Evolutionary conservation across 345 rosid species (phyloP).

Genomic region (Rhodamnia argentea): DNA sequence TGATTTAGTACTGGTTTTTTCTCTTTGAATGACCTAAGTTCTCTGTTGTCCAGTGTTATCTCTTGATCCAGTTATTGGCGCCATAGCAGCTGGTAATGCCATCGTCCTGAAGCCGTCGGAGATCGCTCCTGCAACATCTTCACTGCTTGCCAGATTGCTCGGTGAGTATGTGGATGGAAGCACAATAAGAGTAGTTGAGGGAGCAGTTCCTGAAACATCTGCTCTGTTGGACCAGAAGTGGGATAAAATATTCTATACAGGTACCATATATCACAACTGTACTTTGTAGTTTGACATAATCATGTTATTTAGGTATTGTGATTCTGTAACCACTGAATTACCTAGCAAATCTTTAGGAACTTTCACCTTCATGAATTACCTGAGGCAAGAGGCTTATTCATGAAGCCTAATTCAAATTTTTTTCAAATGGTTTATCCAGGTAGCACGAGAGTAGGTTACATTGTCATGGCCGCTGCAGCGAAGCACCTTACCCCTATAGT

Average conservation of each 20-base stretch:
- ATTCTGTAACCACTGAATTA: not conserved
- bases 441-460: constrained; percentile 31
- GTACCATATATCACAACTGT: not conserved
- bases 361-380: not conserved
- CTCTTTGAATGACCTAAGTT: not conserved
- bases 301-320: not conserved
- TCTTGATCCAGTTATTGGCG: constrained; percentile 70
- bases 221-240: constrained; percentile 40
- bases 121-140: constrained; percentile 43
- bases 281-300: not conserved
- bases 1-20: not conserved
- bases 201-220: constrained; percentile 34
- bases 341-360: not conserved
- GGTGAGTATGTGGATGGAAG: constrained; percentile 26
- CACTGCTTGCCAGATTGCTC: constrained; percentile 18
- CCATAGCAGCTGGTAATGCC: constrained; percentile 50
- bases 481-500: constrained; percentile 42
- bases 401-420: not conserved
- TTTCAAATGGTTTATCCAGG: constrained; percentile 6
- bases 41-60: constrained; percentile 39
- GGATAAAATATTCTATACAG: constrained; percentile 52
- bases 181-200: constrained; percentile 25
- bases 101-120: constrained; percentile 49
- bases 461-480: constrained; percentile 52
- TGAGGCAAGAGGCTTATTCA: not conserved